A percentile compares a stretch with the other conserved stretches of the same genome.
Conservation (phyloP, 495 filamentous ascomycete species). For the Trichoderma virens region DNA sequence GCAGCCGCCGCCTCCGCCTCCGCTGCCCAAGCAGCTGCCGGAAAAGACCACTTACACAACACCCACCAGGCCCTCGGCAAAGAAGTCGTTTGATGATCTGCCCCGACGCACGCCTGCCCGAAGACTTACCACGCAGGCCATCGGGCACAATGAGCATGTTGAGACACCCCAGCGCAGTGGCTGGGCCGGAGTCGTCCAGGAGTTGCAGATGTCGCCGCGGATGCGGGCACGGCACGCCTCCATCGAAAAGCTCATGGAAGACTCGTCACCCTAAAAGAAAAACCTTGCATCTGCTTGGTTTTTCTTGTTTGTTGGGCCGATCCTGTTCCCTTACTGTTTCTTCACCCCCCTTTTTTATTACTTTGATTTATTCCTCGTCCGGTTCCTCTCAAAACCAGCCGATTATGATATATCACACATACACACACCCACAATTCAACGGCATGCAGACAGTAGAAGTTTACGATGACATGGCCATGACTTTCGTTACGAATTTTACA, state of each 20-base stretch:
- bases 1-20: constrained; percentile 16
- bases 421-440: background rate
- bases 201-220: constrained; percentile 42
- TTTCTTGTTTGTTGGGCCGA: background rate
- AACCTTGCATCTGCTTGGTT: background rate
- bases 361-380: background rate
- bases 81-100: constrained; percentile 22
- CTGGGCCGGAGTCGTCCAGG: constrained; percentile 47
- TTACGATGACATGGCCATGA: background rate
- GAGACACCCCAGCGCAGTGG: constrained; percentile 32
- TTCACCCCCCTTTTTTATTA: constrained; percentile 1
- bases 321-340: background rate
- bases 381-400: background rate
- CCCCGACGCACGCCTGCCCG: constrained; percentile 32
- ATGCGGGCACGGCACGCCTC: constrained; percentile 44
- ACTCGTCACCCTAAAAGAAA: background rate
- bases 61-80: constrained; percentile 18
- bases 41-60: constrained; percentile 19
- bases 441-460: background rate
- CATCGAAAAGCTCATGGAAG: constrained; percentile 39
- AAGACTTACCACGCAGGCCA: constrained; percentile 36
- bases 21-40: background rate
- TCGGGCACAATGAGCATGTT: constrained; percentile 31
- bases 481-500: background rate
- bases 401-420: background rate